phyloP scores from a whole-genome alignment of 352 stramenopile species.

The Chrysophaeum taylorii region DNA sequence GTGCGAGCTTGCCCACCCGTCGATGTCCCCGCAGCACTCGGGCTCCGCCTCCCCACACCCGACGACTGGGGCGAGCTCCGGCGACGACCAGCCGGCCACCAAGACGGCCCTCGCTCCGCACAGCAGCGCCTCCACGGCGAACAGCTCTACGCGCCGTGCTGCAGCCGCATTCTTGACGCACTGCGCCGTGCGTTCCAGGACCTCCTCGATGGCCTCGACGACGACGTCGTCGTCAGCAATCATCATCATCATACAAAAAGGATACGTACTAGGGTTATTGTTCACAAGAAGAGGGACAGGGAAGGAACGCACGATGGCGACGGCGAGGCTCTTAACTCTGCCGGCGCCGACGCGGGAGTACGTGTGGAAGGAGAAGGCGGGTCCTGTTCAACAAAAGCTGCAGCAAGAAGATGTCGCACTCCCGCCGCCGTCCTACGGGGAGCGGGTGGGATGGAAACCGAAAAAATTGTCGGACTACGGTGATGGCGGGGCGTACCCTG shows the following conservation, averaged over 20 bases:
- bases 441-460: conserved; percentile 23
- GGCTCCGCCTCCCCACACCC: too few relatives aligned
- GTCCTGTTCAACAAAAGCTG: not conserved
- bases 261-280: not conserved
- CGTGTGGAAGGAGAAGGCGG: conserved; percentile 7
- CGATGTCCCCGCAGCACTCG: too few relatives aligned
- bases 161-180: too few relatives aligned
- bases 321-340: not conserved
- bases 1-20: too few relatives aligned
- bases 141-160: too few relatives aligned
- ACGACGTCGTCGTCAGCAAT: not conserved
- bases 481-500: conserved; percentile 91
- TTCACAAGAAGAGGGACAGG: not conserved
- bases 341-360: conserved; percentile 13
- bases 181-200: too few relatives aligned
- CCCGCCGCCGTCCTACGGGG: conserved; percentile 29
- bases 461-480: conserved; percentile 73
- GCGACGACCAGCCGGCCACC: too few relatives aligned
- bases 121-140: too few relatives aligned
- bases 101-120: too few relatives aligned
- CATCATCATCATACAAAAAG: too few relatives aligned
- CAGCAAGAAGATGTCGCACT: not conserved
- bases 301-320: not conserved
- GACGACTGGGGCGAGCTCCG: too few relatives aligned
- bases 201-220: not conserved